Evolutionary conservation across 495 filamentous ascomycete genomes (phyloP), one percentile per base, ranked within the genome.

Genomic region (Gamarada debralockiae): DNA sequence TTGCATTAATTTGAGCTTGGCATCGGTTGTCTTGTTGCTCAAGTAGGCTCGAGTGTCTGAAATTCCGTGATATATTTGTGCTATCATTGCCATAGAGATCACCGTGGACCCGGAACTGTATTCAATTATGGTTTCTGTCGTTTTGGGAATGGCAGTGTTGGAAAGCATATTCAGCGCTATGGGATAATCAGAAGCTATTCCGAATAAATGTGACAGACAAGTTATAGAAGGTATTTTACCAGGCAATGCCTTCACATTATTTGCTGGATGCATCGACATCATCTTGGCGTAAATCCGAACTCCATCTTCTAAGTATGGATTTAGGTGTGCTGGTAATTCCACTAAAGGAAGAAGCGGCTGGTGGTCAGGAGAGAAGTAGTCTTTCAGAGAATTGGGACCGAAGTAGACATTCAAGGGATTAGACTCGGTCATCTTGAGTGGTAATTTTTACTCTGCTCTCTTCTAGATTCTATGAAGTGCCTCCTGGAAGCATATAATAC

Each of bases 221-320:
- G n/a, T 8, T n/a, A 34, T n/a, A 34, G 31, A n/a, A n/a, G 31
- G 31, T 8, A 34, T 34, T 59, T 13, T 70, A 80, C 79, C 81
- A 60, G 81, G 80, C 62, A 84, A 70, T 3, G 77, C 75, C 52
- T 84, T 84, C 59, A 84, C 81, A 56, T 83, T 84, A 49, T 83
- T 78, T 31, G 80, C 79, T 15, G 81, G 81, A 52, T 80, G 74
- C 67, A 74, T 72, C 15, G 76, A 81, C 71, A 84, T 73, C 77
- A 84, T 76, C 66, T 84, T 84, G 13, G 80, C 80, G 57, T 80
- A 84, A 45, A 84, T 80, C 15, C 79, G 72, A 10, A 84, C 77
- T 3, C 76, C 77, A 76, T 84, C 78, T 22, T 71, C 25, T 23
- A 70, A 63, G 43, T 73, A 77, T 9, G 81, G 80, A 52, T 84